Evolutionary conservation across 2,329 filamentous ascomycete species (phyloP).

Genomic region (Penicillium sp.): DNA sequence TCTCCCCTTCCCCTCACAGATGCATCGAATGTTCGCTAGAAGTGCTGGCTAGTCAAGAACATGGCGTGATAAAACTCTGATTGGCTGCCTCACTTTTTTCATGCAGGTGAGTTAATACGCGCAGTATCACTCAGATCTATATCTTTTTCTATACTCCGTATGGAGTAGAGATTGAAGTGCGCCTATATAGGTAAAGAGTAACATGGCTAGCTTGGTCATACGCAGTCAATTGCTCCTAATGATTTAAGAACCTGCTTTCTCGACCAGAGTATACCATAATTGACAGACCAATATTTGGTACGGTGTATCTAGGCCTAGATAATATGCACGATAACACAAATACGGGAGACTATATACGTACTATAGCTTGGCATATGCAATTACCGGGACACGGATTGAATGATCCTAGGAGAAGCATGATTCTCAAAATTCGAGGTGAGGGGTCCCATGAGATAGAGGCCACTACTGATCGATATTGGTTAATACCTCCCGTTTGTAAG

Average conservation of each 20-base stretch:
- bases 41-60: neutral
- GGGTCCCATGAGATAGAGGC: neutral
- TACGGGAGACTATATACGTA: neutral
- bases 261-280: neutral
- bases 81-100: slow-evolving; percentile 5
- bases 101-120: neutral
- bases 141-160: neutral
- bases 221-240: neutral
- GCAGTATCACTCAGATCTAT: slow-evolving; percentile 6
- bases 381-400: neutral
- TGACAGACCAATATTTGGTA: neutral
- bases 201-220: neutral
- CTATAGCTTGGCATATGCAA: neutral
- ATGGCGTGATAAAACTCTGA: neutral
- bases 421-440: neutral
- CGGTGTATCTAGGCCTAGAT: neutral
- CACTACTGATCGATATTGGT: neutral
- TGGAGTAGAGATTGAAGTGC: neutral
- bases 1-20: slow-evolving; percentile 3
- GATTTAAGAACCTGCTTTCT: no score
- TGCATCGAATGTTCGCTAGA: slow-evolving; percentile 9
- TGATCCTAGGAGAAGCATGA: neutral
- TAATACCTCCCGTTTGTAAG: neutral
- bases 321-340: neutral
- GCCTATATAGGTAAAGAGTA: no score